Conservation (phyloP, 2,329 filamentous ascomycete species). For the Graphilbum sp. region DNA sequence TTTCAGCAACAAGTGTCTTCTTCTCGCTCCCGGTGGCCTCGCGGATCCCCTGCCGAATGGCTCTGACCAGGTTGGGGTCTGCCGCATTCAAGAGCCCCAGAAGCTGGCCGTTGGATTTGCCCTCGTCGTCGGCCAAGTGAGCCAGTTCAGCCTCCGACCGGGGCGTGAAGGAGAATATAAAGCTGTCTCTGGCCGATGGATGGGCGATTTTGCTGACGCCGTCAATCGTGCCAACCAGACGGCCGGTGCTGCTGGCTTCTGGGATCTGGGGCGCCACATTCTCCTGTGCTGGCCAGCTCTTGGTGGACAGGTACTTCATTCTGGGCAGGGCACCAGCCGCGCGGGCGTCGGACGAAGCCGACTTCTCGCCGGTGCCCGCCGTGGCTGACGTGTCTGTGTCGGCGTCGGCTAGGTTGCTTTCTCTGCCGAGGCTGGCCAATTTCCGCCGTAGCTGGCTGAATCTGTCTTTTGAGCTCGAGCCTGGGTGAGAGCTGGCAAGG, state of each 20-base stretch:
- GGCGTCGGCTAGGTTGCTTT: neutral
- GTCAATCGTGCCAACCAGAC: conserved; percentile 1
- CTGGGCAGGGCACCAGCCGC: neutral
- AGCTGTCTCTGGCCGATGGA: neutral
- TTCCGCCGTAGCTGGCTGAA: neutral
- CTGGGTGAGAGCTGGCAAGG: too few species aligned
- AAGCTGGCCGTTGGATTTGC: neutral
- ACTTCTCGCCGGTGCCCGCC: too few species aligned
- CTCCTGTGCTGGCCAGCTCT: neutral
- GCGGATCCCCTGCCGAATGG: neutral
- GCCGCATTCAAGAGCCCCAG: conserved; percentile 2
- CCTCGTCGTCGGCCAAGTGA: neutral
- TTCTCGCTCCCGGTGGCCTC: too few species aligned
- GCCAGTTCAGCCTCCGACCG: neutral
- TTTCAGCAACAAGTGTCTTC: too few species aligned
- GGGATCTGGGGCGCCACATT: neutral
- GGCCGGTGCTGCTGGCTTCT: neutral
- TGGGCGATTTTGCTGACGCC: conserved; percentile 1
- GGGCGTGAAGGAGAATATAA: conserved; percentile 7
- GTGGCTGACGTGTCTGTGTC: too few species aligned
- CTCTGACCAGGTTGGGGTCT: neutral
- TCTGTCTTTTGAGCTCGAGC: neutral
- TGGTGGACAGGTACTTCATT: neutral
- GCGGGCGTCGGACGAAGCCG: too few species aligned
- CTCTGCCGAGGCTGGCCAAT: neutral